Conservation (phyloP, 2,329 filamentous ascomycete species). For the Pezicula neosporulosa region DNA sequence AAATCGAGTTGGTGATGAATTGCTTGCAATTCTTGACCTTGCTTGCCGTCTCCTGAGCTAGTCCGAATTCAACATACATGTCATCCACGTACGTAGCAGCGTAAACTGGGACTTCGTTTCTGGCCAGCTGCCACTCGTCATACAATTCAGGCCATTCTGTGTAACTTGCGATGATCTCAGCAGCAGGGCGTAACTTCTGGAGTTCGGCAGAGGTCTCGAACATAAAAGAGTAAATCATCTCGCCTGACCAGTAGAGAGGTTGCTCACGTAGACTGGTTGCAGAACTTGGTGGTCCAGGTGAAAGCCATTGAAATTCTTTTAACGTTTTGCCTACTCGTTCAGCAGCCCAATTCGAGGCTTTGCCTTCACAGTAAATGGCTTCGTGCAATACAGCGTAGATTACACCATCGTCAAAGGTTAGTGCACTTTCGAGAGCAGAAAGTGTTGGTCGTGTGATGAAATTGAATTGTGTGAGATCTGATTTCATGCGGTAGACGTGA, state of each 20-base stretch:
- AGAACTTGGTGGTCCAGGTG: slow-evolving; percentile 17
- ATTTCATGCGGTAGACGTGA: slow-evolving; percentile 64
- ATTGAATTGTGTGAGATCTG: slow-evolving; percentile 74
- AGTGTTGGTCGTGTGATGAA: slow-evolving; percentile 72
- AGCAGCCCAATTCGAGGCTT: slow-evolving; percentile 72
- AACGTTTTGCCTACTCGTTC: slow-evolving; percentile 54
- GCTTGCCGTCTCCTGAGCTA: slow-evolving; percentile 69
- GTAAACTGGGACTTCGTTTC: slow-evolving; percentile 82
- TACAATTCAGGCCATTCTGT: slow-evolving; percentile 75
- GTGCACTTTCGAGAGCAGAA: slow-evolving; percentile 60
- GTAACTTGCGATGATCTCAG: slow-evolving; percentile 65
- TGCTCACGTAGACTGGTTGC: slow-evolving; percentile 34
- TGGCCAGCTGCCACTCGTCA: slow-evolving; percentile 65
- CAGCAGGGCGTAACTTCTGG: slow-evolving; percentile 61
- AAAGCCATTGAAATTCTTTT: slow-evolving; percentile 47
- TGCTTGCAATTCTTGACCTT: slow-evolving; percentile 75
- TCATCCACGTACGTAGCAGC: slow-evolving; percentile 81
- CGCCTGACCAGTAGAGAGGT: slow-evolving; percentile 79
- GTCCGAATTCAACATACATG: slow-evolving; percentile 84
- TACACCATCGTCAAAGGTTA: slow-evolving; percentile 70
- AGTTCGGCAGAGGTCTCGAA: slow-evolving; percentile 80
- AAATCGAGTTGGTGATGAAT: slow-evolving; percentile 82
- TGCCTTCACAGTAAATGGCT: slow-evolving; percentile 73
- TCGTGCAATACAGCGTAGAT: slow-evolving; percentile 89
- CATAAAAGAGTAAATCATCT: slow-evolving; percentile 88